Evolutionary conservation across 2,329 filamentous ascomycete species (phyloP), one percentile per base, ranked within the genome.

Genomic region (Metarhizium sp.): DNA sequence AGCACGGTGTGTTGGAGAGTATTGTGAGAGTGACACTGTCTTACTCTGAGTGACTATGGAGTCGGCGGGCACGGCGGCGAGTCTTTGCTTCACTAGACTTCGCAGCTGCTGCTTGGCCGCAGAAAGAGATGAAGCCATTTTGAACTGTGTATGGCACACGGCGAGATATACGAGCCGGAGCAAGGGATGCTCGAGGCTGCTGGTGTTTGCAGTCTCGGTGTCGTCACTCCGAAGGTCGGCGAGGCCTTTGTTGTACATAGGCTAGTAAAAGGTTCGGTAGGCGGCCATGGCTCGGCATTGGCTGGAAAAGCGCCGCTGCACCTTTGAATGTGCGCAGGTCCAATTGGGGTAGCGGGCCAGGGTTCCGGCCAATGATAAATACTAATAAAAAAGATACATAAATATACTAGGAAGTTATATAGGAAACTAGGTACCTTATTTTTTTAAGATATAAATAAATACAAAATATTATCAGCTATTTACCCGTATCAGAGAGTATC

Each of bases 61-160:
- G 29, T 88, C 81, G n/a, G 78, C 72, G 1, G 84, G 71, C 50
- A 95, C 67, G 7, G 67, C 70, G 20, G 80, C 77, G 20, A 96
- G 78, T 36, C 77, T 78, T 60, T 80, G 74, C 66, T 86, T 91
- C 73, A 95, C 86, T 53, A 80, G 72, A 59, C 76, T 77, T 56
- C 92, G 81, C 58, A 96, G 75, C 63, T 89, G 85, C 67, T 87
- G 85, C 74, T 96, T 96, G 48, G 87, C 84, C 56, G 79, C 76
- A 60, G 48, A 36, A 38, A 55, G 48, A 10, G 48, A 43, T 7
- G 51, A 56, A 36, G 51, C 43, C 57, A 58, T 58, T 13, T 11
- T 11, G 32, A 2, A 4, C 8, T 11, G 18, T 42, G 42, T 18
- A 45, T 11, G 42, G n/a, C 7, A 10, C 6, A 20, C 11, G 1